Evolutionary conservation across 306 rosid species (phyloP).

Genomic region (Neltuma alba): DNA sequence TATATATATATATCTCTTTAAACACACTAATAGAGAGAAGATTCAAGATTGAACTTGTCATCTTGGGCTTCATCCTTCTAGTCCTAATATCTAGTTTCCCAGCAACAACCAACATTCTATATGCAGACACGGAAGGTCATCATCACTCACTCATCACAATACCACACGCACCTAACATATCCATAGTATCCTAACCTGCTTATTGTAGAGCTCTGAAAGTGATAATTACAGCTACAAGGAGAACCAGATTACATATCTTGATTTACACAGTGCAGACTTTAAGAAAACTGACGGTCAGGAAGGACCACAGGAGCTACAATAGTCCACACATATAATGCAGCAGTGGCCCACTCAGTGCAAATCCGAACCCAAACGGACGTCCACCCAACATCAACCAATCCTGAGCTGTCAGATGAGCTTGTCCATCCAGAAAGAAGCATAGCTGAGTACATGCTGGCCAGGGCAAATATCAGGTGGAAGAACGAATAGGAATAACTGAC

Average conservation of each 20-base stretch:
- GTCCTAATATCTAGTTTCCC: not conserved
- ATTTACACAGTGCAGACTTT: too few species aligned
- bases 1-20: too few species aligned
- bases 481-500: slow-evolving; percentile 90
- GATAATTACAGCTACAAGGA: not conserved
- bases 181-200: not conserved
- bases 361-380: slow-evolving; percentile 96
- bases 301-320: slow-evolving; percentile 71
- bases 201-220: not conserved
- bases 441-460: slow-evolving; percentile 95
- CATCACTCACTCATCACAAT: slow-evolving; percentile 28
- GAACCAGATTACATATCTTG: not conserved
- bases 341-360: slow-evolving; percentile 88
- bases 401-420: slow-evolving; percentile 68
- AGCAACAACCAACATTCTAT: slow-evolving; percentile 28
- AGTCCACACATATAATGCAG: slow-evolving; percentile 78
- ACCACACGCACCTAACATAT: not conserved
- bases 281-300: slow-evolving; percentile 82
- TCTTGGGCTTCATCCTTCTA: not conserved
- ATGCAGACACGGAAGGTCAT: slow-evolving; percentile 8
- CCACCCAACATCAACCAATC: slow-evolving; percentile 95
- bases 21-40: not conserved
- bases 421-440: slow-evolving; percentile 99
- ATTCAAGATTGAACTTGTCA: not conserved
- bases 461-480: slow-evolving; percentile 92